These are phyloP conservation scores for Bryoglossum gracile DNA, from an alignment of 495 filamentous ascomycete species.

Conservation along the genomic window DNA sequence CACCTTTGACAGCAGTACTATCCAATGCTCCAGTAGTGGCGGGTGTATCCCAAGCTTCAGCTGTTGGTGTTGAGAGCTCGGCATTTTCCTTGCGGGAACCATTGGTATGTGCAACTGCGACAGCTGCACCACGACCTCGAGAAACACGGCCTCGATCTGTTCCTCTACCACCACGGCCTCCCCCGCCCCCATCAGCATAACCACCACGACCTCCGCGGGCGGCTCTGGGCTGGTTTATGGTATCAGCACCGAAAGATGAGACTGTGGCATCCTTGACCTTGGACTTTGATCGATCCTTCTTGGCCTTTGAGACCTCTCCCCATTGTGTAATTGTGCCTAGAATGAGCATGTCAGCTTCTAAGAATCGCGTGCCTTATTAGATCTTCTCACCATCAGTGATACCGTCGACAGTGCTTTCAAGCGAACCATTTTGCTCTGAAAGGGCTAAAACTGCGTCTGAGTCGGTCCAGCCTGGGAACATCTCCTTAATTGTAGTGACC, in stretches of 20 bases:
- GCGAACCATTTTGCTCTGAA: constrained; percentile 84
- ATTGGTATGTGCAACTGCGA: constrained; percentile 44
- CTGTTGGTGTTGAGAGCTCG: constrained; percentile 41
- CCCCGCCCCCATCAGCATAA: constrained; percentile 46
- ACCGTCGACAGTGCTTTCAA: constrained; percentile 73
- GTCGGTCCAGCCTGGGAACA: constrained; percentile 88
- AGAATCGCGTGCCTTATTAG: no score
- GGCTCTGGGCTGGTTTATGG: constrained; percentile 27
- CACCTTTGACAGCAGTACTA: constrained; percentile 27
- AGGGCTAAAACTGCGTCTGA: constrained; percentile 87
- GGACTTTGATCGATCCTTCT: constrained; percentile 71
- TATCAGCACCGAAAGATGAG: constrained; percentile 36
- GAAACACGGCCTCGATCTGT: constrained; percentile 70
- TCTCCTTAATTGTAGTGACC: constrained; percentile 71
- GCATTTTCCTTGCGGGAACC: constrained; percentile 43
- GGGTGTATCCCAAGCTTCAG: constrained; percentile 21
- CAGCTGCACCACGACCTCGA: constrained; percentile 56
- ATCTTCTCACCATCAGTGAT: constrained; percentile 91
- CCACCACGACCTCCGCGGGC: constrained; percentile 60
- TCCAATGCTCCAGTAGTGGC: constrained; percentile 18
- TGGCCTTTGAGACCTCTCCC: constrained; percentile 90
- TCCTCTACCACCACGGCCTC: constrained; percentile 62
- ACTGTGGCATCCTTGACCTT: constrained; percentile 69
- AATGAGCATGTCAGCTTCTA: no score
- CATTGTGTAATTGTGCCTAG: constrained; percentile 86